These are phyloP conservation scores for Urochloa ruziziensis DNA, from an alignment of 176 grass and related monocot genomes.

Conservation along the genomic window DNA sequence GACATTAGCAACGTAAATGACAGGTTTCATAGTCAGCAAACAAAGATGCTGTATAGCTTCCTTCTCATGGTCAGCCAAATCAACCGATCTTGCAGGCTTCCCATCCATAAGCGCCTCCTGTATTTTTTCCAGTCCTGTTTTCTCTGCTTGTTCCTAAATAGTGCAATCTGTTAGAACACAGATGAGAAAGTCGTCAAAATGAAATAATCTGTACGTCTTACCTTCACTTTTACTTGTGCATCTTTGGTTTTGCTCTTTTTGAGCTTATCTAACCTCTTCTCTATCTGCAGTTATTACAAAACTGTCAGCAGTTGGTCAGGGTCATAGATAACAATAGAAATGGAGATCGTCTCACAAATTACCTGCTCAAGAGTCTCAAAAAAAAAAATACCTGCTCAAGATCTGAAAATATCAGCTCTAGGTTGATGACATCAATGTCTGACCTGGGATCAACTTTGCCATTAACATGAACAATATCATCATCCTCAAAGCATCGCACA, in stretches of 20 bases:
- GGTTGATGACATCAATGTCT: constrained; percentile 96
- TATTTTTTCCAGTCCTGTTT: constrained; percentile 77
- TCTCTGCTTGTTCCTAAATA: constrained; percentile 86
- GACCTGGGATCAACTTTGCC: constrained; percentile 94
- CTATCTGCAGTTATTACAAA: constrained; percentile 67
- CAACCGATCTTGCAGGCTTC: constrained; percentile 86
- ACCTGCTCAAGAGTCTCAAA: constrained; percentile 97
- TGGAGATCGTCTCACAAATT: constrained; percentile 33
- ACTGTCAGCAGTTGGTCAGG: background rate
- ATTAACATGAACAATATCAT: constrained; percentile 93
- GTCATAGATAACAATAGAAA: background rate
- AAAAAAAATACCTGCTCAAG: constrained; percentile 94
- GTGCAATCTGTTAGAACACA: constrained; percentile 20
- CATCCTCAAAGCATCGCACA: constrained; percentile 96
- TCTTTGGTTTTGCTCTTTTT: constrained; percentile 97
- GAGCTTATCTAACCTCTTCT: constrained; percentile 95
- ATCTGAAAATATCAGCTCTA: constrained; percentile 91
- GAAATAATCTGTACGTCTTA: constrained; percentile 18
- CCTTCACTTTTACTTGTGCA: constrained; percentile 80
- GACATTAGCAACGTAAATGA: constrained; percentile 99
- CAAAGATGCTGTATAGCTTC: constrained; percentile 86
- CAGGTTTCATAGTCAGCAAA: constrained; percentile 94
- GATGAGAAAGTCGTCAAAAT: constrained; percentile 7
- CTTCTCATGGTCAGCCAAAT: constrained; percentile 81
- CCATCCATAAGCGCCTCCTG: constrained; percentile 68